Evolutionary conservation across 306 rosid genomes (phyloP), one percentile per base, ranked within the genome.

Genomic region (Fagus crenata): DNA sequence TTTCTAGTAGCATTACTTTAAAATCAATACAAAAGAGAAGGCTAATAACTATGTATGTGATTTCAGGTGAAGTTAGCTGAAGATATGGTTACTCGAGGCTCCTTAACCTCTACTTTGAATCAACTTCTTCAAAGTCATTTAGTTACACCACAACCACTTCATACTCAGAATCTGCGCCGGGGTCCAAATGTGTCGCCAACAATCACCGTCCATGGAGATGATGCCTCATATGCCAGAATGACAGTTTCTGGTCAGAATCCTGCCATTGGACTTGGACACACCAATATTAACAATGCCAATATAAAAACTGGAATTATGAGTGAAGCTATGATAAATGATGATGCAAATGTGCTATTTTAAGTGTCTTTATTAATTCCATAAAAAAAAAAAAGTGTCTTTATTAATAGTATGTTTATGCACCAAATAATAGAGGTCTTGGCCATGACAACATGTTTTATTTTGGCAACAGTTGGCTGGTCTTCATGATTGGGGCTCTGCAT

Each of bases 51-150:
- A 15, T 32, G 8, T n/a, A 61, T 55, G 0, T 14, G 15, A 36
- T 82, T 78, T 36, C 12, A 96, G 99, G 98, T 96, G 81, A 91
- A 93, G 76, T 88, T 96, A 79, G 99, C 99, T 5, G 99, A 96
- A 81, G 98, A 87, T 42, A 89, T 91, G 88, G 89, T 96, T n/a
- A 80, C 99, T 71, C 77, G 97, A 69, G 87, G 93, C 75, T 85
- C 94, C 46, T 78, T 96, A 77, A 86, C 78, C 40, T 42, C 79
- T 49, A 85, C 83, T 22, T 61, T 88, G 58, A 88, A 82, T 77
- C 93, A 88, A 59, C 64, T 89, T 81, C 51, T 87, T 64, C 98
- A 86, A n/a, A 77, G 76, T 75, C 96, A 88, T 73, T n/a, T 85
- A 65, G 79, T 53, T 80, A 75, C 83, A 6, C 86, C 85, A 2